These are phyloP conservation scores for Ramaria sp. DNA, from an alignment of 768 basidiomycete genomes.

Conservation along the genomic window DNA sequence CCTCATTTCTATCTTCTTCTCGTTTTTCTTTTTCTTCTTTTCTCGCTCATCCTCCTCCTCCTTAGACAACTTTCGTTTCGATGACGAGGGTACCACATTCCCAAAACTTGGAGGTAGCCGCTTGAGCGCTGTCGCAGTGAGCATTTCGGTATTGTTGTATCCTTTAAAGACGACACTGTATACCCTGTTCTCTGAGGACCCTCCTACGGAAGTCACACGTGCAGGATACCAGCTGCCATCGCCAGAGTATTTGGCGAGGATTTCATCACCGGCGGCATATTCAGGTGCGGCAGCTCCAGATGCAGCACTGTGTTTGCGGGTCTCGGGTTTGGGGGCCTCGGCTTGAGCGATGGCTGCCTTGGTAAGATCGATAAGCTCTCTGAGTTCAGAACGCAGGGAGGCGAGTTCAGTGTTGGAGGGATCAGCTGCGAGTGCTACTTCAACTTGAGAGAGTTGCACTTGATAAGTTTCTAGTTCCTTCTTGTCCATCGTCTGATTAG, in stretches of 20 bases:
- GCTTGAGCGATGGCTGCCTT: constrained; percentile 60
- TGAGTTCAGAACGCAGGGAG: constrained; percentile 64
- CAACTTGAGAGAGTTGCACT: constrained; percentile 82
- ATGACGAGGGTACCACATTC: constrained; percentile 25
- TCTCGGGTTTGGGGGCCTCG: constrained; percentile 45
- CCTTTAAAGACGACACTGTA: constrained; percentile 88
- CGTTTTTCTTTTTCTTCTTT: constrained; percentile 88
- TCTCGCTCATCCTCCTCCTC: constrained; percentile 83
- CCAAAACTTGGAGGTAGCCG: constrained; percentile 36
- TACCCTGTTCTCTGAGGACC: constrained; percentile 68
- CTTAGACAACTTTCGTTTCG: constrained; percentile 70
- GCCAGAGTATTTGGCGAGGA: constrained; percentile 73
- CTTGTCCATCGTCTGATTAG: constrained; percentile 32
- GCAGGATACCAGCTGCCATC: constrained; percentile 86
- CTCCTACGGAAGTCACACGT: constrained; percentile 75
- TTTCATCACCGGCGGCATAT: constrained; percentile 77
- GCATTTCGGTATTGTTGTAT: constrained; percentile 84
- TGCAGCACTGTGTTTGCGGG: constrained; percentile 42
- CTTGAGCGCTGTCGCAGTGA: constrained; percentile 64
- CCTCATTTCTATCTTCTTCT: constrained; percentile 78
- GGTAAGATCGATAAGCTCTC: constrained; percentile 75
- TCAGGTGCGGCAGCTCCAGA: constrained; percentile 29
- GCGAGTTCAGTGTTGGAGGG: constrained; percentile 64
- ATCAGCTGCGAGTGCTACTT: constrained; percentile 65
- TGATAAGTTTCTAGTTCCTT: constrained; percentile 84